These are phyloP conservation scores for Phytophthora brassicae DNA, from an alignment of 352 stramenopile genomes.

Conservation along the genomic window DNA sequence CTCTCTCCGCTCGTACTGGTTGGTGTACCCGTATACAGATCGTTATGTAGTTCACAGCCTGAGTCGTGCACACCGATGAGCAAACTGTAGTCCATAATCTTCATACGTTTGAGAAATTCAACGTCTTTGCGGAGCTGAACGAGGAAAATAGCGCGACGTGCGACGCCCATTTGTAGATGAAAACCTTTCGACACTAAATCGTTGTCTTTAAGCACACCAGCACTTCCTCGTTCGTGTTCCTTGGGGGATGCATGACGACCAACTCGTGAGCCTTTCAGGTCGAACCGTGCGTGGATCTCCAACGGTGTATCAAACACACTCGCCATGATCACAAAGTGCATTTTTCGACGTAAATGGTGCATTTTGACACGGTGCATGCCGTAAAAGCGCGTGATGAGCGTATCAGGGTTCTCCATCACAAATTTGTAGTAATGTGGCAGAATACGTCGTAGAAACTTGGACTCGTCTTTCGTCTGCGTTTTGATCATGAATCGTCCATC, in stretches of 20 bases:
- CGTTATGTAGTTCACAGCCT: constrained; percentile 51
- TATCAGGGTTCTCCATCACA: constrained; percentile 96
- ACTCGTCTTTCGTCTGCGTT: constrained; percentile 98
- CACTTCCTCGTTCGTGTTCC: constrained; percentile 63
- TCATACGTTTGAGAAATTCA: constrained; percentile 90
- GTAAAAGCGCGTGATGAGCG: constrained; percentile 96
- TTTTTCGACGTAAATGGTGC: constrained; percentile 92
- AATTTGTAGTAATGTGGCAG: constrained; percentile 98
- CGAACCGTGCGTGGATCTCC: constrained; percentile 86
- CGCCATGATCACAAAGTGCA: constrained; percentile 96
- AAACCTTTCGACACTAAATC: constrained; percentile 88
- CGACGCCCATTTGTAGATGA: constrained; percentile 82
- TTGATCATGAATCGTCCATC: constrained; percentile 99
- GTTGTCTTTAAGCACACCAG: constrained; percentile 89
- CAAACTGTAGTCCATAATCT: constrained; percentile 96
- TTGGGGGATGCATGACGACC: constrained; percentile 69
- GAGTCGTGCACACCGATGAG: constrained; percentile 92
- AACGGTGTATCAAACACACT: constrained; percentile 96
- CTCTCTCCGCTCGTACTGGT: constrained; percentile 16
- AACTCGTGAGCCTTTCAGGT: constrained; percentile 92
- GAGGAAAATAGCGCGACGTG: constrained; percentile 76
- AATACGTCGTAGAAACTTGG: constrained; percentile 97
- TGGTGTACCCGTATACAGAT: constrained; percentile 41
- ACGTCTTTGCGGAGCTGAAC: constrained; percentile 89
- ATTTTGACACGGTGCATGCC: constrained; percentile 98